Conservation (phyloP, 2,329 filamentous ascomycete genomes). For the Diaporthe destruens region DNA sequence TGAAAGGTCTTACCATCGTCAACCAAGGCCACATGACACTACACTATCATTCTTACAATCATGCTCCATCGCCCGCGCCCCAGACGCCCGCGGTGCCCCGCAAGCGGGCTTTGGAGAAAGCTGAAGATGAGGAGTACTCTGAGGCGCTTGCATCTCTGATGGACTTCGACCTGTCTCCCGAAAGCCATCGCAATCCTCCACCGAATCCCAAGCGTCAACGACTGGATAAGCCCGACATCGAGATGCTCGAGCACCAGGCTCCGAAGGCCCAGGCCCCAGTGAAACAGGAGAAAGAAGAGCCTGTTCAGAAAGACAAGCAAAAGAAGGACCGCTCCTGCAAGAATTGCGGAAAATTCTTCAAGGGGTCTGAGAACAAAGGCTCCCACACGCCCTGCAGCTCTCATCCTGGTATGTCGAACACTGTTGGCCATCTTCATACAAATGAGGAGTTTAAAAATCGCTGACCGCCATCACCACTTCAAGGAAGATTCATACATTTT, state of each 20-base stretch:
- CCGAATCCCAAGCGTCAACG: neutral
- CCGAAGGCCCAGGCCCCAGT: neutral
- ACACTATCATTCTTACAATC: conserved; percentile 6
- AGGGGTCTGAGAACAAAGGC: accelerated
- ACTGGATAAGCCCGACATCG: neutral
- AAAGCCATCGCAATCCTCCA: no score
- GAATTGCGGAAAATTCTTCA: neutral
- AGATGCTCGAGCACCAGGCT: neutral
- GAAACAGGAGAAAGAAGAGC: neutral
- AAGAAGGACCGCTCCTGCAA: neutral
- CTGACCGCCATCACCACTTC: neutral
- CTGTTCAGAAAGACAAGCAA: no score
- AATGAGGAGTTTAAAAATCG: neutral
- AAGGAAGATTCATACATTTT: neutral
- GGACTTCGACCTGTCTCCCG: neutral
- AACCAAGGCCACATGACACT: conserved; percentile 1
- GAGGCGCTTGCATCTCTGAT: neutral
- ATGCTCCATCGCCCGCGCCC: neutral
- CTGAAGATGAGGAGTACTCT: neutral
- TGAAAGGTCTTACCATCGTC: conserved; percentile 1
- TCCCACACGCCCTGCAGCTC: neutral
- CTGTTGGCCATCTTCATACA: no score
- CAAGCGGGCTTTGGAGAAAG: neutral
- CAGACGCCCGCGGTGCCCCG: neutral
- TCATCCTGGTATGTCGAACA: conserved; percentile 1